phyloP scores from a whole-genome alignment of 257 asterid species.

The Solanum chiquidenum region DNA sequence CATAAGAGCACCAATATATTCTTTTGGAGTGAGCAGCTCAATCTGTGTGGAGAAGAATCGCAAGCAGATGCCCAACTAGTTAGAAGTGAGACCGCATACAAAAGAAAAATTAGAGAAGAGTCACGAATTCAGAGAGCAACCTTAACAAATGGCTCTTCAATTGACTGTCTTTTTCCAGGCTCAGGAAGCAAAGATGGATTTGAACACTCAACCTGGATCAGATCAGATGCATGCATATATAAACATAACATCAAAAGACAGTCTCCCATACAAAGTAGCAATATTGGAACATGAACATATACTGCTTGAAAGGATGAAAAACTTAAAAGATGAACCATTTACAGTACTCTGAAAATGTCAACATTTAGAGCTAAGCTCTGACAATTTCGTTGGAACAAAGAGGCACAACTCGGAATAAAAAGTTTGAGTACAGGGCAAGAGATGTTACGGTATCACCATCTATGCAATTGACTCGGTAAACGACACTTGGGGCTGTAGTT shows the following conservation, averaged over 20 bases:
- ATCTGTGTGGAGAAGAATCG: conserved; percentile 39
- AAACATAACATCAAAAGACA: neutral
- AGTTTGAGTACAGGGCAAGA: conserved; percentile 24
- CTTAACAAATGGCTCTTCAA: conserved; percentile 96
- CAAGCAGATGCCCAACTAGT: conserved; percentile 11
- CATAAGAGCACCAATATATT: conserved; percentile 88
- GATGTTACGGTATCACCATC: conserved; percentile 78
- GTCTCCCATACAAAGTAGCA: neutral
- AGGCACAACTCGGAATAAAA: neutral
- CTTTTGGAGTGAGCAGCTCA: conserved; percentile 94
- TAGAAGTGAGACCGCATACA: neutral
- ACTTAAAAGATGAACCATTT: neutral
- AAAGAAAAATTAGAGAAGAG: neutral
- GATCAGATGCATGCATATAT: neutral
- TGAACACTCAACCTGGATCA: conserved; percentile 80
- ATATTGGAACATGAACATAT: neutral
- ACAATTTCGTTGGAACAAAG: neutral
- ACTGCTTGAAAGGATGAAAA: neutral
- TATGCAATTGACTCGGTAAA: conserved; percentile 67
- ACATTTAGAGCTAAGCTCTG: neutral
- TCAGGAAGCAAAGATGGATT: conserved; percentile 96
- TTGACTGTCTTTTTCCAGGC: conserved; percentile 79
- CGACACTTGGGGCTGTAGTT: conserved; percentile 98
- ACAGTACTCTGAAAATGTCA: neutral
- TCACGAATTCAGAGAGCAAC: conserved; percentile 20